Base-by-base conservation (phyloP, 208 protist genomes). In the Trypanosoma boissoni region DNA sequence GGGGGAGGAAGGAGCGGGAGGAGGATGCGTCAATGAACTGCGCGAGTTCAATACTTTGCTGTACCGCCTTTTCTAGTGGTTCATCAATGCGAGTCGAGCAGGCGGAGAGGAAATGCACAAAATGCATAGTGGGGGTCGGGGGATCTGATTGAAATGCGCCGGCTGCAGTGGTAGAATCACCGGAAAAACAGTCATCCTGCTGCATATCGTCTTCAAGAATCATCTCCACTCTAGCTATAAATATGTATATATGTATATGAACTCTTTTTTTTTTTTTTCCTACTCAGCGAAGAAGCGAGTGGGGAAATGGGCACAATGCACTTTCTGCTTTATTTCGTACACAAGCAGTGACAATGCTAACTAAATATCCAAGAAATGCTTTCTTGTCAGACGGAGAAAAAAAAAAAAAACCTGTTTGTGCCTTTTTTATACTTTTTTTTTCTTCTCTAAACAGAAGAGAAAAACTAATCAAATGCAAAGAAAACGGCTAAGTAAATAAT, bases 21-120 rank as follows among this genome's bases (percentile, higher is more conserved):
- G 51, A 37, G 28, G 14, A 59, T 6, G 54, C 39, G 6, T 64
- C 43, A 2, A 68, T 34, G 51, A 58, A 68, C 20, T 42, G 61
- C 31, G 57, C 61, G 9, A 75, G 39, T n/a, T 66, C 58, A 4
- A 68, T 34, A 27, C 63, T 68, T 10, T 44, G 31, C 31, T 60
- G 45, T 7, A 68, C 34, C 2, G 34, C 3, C 14, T 31, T 20
- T 23, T 68, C 63, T 7, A 68, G 44, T 14, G 54, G 53, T 20
- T 27, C 32, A 27, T 68, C 63, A 32, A 68, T 62, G 9, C 56
- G 9, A 0, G 34, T 49, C 24, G 60, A 39, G 26, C 63, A 68
- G 1, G 27, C 45, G 20, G 31, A 55, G 2, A 68, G 29, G 46
- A 68, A 68, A n/a, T 56, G 52, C 23, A 62, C 1, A 56, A 68